Conservation (phyloP, 2,329 filamentous ascomycete genomes). For the Xylaria hypoxylon region DNA sequence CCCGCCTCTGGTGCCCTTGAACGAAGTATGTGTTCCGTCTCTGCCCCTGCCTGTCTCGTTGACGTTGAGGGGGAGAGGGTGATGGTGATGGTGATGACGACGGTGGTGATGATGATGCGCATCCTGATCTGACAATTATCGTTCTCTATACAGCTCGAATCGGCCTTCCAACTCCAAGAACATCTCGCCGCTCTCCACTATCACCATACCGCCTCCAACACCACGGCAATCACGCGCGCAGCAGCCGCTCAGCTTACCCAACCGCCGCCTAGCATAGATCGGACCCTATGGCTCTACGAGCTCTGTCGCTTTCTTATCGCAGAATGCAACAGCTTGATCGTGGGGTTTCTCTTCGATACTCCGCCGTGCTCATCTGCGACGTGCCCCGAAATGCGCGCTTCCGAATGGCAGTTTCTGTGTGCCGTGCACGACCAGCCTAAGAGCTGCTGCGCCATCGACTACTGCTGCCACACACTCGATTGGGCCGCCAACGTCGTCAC, state of each 20-base stretch:
- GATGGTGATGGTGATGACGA: neutral
- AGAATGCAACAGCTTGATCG: conserved; percentile 91
- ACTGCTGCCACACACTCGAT: conserved; percentile 98
- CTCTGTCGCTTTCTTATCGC: conserved; percentile 95
- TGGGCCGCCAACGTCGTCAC: conserved; percentile 97
- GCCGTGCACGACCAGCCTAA: conserved; percentile 97
- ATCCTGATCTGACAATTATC: conserved; percentile 27
- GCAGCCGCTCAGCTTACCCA: conserved; percentile 81
- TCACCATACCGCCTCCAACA: conserved; percentile 76
- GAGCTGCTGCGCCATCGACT: conserved; percentile 97
- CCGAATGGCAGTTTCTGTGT: conserved; percentile 98
- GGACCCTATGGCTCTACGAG: conserved; percentile 96
- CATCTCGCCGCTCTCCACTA: conserved; percentile 94
- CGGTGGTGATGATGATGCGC: conserved; percentile 9
- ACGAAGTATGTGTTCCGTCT: conserved; percentile 71
- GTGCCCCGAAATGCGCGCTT: conserved; percentile 98
- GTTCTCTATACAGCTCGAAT: conserved; percentile 78
- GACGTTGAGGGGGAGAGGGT: neutral
- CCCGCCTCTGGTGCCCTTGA: conserved; percentile 85
- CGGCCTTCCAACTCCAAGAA: conserved; percentile 96
- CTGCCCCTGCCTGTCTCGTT: neutral
- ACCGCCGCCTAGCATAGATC: conserved; percentile 84
- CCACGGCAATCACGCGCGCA: conserved; percentile 78
- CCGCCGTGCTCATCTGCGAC: conserved; percentile 90
- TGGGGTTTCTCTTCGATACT: conserved; percentile 90